Evolutionary conservation across 495 filamentous ascomycete species (phyloP).

Genomic region (Penicillium cosmopolitanum): DNA sequence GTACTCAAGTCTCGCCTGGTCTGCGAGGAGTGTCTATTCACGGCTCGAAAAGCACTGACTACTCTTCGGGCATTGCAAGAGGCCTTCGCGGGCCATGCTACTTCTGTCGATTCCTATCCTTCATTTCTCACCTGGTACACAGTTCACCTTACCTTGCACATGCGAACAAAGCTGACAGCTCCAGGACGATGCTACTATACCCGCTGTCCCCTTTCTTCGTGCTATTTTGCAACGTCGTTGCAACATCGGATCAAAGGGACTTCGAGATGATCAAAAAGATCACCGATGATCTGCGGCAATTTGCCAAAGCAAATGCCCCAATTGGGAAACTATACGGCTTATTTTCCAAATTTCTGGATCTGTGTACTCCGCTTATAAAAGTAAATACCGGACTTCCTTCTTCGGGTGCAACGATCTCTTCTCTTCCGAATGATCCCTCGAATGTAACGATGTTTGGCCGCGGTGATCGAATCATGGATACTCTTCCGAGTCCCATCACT

Average conservation of each 20-base stretch:
- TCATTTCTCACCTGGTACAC: slow-evolving; percentile 38
- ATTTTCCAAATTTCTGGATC: slow-evolving; percentile 35
- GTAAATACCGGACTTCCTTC: background rate
- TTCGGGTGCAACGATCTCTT: background rate
- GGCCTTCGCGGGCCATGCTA: slow-evolving; percentile 19
- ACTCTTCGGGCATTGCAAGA: slow-evolving; percentile 30
- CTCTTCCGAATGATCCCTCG: background rate
- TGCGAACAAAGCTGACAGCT: slow-evolving; percentile 1
- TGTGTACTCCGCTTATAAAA: slow-evolving; percentile 30
- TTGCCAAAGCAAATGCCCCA: slow-evolving; percentile 26
- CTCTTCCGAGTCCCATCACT: slow-evolving; percentile 5
- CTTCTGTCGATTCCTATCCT: slow-evolving; percentile 29
- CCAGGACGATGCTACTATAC: slow-evolving; percentile 37
- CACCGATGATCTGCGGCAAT: slow-evolving; percentile 32
- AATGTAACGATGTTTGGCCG: slow-evolving; percentile 13
- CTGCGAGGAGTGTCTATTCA: slow-evolving; percentile 34
- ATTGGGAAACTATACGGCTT: slow-evolving; percentile 34
- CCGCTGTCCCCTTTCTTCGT: slow-evolving; percentile 39
- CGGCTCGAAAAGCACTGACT: slow-evolving; percentile 29
- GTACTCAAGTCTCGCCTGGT: slow-evolving; percentile 28
- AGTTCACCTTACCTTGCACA: background rate
- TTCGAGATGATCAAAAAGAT: slow-evolving; percentile 34
- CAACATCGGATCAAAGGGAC: slow-evolving; percentile 34
- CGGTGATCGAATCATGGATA: background rate
- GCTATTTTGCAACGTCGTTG: slow-evolving; percentile 40